These are phyloP conservation scores for Sporothrix variecibatus DNA, from an alignment of 2,329 filamentous ascomycete species.

Conservation along the genomic window DNA sequence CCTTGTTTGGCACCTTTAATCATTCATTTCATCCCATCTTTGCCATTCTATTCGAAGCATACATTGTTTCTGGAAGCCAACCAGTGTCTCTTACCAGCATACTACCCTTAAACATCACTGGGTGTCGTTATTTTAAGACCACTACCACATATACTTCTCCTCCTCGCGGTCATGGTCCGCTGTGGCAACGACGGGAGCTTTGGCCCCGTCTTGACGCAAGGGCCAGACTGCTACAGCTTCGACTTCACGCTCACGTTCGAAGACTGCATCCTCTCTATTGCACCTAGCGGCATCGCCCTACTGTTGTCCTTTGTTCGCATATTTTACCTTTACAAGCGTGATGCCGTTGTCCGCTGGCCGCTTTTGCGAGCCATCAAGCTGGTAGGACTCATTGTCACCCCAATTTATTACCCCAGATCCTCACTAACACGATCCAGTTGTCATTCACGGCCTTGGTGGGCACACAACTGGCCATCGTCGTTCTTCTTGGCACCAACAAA, in stretches of 20 bases:
- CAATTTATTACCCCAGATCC: background rate
- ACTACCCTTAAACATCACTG: background rate
- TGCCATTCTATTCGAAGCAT: background rate
- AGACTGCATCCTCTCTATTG: conserved; percentile 27
- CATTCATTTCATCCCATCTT: background rate
- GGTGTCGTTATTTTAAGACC: background rate
- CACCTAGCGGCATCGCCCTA: conserved; percentile 21
- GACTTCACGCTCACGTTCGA: conserved; percentile 32
- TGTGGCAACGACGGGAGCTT: conserved; percentile 28
- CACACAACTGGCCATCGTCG: conserved; percentile 23
- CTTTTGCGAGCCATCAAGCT: conserved; percentile 24
- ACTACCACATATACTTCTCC: background rate
- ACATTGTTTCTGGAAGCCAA: background rate
- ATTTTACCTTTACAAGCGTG: conserved; percentile 9
- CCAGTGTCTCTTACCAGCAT: background rate
- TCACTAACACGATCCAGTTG: background rate
- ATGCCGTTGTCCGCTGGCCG: conserved; percentile 23
- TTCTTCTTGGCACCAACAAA: conserved; percentile 20
- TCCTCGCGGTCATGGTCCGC: conserved; percentile 23
- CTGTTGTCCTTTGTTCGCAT: conserved; percentile 20
- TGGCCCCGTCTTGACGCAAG: conserved; percentile 27
- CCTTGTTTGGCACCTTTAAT: background rate
- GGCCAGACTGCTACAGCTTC: conserved; percentile 28
- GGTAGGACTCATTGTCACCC: background rate
- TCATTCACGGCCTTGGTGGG: conserved; percentile 16